phyloP scores from a whole-genome alignment of 2,329 filamentous ascomycete species.

The Penicillium sp. region DNA sequence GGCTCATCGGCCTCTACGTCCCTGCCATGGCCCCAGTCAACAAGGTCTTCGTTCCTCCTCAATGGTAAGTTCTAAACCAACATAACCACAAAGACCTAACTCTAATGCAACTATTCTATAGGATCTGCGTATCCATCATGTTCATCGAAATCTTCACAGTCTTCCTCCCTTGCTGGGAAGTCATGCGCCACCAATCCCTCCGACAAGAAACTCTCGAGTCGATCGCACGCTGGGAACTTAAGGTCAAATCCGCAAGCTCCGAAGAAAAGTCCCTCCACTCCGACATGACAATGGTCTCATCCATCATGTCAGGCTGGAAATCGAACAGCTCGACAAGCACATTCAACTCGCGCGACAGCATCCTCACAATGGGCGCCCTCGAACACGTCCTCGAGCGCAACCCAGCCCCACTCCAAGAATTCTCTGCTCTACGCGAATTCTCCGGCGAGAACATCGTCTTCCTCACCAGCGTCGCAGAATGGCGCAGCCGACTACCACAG shows the following conservation, averaged over 20 bases:
- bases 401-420: constrained; percentile 60
- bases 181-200: constrained; percentile 41
- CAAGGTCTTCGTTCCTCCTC: constrained; percentile 57
- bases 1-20: constrained; percentile 59
- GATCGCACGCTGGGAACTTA: constrained; percentile 42
- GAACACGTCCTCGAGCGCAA: constrained; percentile 61
- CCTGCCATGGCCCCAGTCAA: constrained; percentile 56
- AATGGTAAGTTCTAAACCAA: constrained; percentile 44
- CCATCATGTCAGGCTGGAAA: constrained; percentile 29
- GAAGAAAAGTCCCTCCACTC: constrained; percentile 33
- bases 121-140: constrained; percentile 60
- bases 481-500: constrained; percentile 46
- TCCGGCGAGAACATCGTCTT: constrained; percentile 72
- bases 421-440: constrained; percentile 65
- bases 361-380: constrained; percentile 61
- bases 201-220: constrained; percentile 38
- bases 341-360: constrained; percentile 44
- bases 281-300: constrained; percentile 31
- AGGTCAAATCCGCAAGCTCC: constrained; percentile 26
- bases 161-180: constrained; percentile 62
- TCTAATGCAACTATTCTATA: neutral
- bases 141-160: constrained; percentile 64
- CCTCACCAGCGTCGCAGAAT: constrained; percentile 57
- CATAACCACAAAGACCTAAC: neutral
- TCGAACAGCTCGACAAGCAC: constrained; percentile 43